Base-by-base conservation (phyloP, 2,329 filamentous ascomycete species). In the Huntiella moniliformis region DNA sequence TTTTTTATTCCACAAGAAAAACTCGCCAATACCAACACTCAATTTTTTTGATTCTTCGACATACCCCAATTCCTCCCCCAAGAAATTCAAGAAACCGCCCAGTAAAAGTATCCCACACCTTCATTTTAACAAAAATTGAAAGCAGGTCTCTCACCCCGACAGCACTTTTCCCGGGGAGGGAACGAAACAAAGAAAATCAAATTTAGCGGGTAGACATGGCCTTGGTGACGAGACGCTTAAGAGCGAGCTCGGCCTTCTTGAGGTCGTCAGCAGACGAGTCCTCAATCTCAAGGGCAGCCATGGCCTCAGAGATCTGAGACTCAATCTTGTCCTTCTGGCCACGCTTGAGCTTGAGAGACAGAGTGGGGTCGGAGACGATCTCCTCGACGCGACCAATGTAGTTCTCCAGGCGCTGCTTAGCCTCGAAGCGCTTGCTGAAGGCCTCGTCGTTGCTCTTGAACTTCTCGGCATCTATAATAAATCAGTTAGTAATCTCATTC, bases 261-360 rank as follows among this genome's bases (percentile, higher is more conserved):
- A 98, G 73, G 63, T 98, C 91, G 57, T 98, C 92, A 51, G 86
- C 82, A 52, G 70, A 68, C 48, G 84, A 83, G 56, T 98, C 92
- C 67, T 88, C 83, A 60, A 98, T 71, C 78, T 98, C 91, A 53
- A 98, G 82, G 68, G 92, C 82, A 54, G 77, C 83, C 91, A 98
- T 96, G 57, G 91, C 91, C 59, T 98, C 91, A 66, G 81, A 88
- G 57, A 98, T 83, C 56, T 86, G 83, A 61, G 82, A 79, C 78
- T 98, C 91, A 55, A 98, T 95, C 82, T 94, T 96, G 70, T 95
- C 87, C 82, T 94, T 94, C 75, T 93, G 87, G 65, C 85, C 86
- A 59, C 88, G 86, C 84, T 96, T 96, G 63, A 98, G 76, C 78
- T 93, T 95, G 61, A 96, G 75, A 53, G 85, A 91, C 69, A 94